A percentile compares a stretch with the other conserved stretches of the same genome.
phyloP scores from a whole-genome alignment of 345 rosid genomes.

The Bruguiera parviflora region DNA sequence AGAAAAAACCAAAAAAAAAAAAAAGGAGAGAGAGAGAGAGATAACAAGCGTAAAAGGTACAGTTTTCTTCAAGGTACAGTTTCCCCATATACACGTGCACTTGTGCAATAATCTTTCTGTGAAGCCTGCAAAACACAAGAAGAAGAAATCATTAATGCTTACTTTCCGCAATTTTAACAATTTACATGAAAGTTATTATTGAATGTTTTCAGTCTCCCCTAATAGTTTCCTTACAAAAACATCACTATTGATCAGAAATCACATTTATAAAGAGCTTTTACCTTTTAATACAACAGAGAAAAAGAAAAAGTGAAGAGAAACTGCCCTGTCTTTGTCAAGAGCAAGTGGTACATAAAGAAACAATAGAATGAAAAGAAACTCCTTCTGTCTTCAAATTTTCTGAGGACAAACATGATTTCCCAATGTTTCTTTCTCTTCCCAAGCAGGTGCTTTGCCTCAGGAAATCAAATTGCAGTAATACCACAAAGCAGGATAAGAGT shows the following conservation, averaged over 20 bases:
- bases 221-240: too few species aligned
- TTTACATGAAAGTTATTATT: too few species aligned
- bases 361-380: conserved; percentile 51
- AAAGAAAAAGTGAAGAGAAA: too few species aligned
- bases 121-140: conserved; percentile 55
- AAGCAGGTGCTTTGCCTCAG: conserved; percentile 32
- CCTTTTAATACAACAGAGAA: too few species aligned
- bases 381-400: conserved; percentile 47
- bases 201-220: too few species aligned
- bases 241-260: too few species aligned
- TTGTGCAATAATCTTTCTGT: conserved; percentile 85
- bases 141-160: too few species aligned
- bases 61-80: conserved; percentile 88
- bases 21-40: not conserved
- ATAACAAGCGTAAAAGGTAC: conserved; percentile 30
- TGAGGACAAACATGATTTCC: conserved; percentile 38
- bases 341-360: too few species aligned
- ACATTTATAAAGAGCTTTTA: too few species aligned
- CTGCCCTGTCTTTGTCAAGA: too few species aligned
- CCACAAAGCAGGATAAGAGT: conserved; percentile 69
- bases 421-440: conserved; percentile 50
- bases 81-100: conserved; percentile 45
- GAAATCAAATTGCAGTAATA: conserved; percentile 60
- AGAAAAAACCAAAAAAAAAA: not conserved
- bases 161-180: too few species aligned